A percentile compares a stretch with the other conserved stretches of the same genome.
These are phyloP conservation scores for Aspergillus fischeri DNA, from an alignment of 2,329 filamentous ascomycete species.

Conservation along the genomic window DNA sequence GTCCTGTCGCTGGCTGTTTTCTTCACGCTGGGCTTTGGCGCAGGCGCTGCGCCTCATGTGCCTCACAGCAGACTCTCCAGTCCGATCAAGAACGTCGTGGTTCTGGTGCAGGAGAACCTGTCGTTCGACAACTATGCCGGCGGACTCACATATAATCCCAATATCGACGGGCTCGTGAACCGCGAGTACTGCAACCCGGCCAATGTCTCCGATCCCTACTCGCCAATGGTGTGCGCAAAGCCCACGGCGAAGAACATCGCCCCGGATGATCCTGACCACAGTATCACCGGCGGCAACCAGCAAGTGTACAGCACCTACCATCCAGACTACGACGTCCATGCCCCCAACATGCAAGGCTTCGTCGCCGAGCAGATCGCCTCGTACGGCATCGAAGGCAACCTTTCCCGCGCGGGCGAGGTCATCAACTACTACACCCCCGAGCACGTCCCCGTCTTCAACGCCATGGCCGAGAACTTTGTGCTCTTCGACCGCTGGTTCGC, in stretches of 20 bases:
- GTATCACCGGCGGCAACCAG: constrained; percentile 41
- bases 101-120: constrained; percentile 44
- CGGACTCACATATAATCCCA: constrained; percentile 34
- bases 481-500: constrained; percentile 45
- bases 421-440: constrained; percentile 44
- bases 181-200: constrained; percentile 39
- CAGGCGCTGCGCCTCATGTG: constrained; percentile 4
- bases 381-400: constrained; percentile 30
- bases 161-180: constrained; percentile 33
- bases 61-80: background rate
- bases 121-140: constrained; percentile 41
- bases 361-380: constrained; percentile 40
- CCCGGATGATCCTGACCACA: constrained; percentile 43
- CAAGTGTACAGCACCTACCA: constrained; percentile 40
- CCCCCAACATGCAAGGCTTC: constrained; percentile 38
- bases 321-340: constrained; percentile 20
- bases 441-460: constrained; percentile 39
- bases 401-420: constrained; percentile 37
- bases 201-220: constrained; percentile 23
- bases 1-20: constrained; percentile 8
- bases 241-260: constrained; percentile 37
- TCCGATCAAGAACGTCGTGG: constrained; percentile 48
- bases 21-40: constrained; percentile 10
- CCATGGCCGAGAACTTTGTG: constrained; percentile 42
- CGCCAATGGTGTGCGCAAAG: constrained; percentile 33